Base-by-base conservation (phyloP, 2,329 filamentous ascomycete genomes). In the Fusarium tuaranense region DNA sequence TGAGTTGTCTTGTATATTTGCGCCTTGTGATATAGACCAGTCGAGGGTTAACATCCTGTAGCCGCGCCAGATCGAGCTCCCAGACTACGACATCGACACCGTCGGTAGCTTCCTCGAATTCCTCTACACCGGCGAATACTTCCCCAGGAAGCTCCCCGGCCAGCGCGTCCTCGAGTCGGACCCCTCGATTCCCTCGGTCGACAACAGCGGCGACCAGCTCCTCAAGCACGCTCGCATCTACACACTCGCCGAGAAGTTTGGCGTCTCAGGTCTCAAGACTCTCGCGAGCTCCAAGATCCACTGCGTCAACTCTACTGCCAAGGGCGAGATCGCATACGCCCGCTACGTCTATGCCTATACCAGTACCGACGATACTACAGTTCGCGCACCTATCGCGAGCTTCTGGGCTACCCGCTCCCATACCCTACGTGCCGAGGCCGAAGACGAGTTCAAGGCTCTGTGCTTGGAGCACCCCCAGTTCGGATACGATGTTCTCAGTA, bases 381-480 rank as follows among this genome's bases (percentile, higher is more conserved):
- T 78, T 18, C 75, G 76, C 38, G 76, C 76, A 4, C 76, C 76
- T 10, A 69, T 78, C 59, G 76, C 76, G 34, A 78, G 76, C 59
- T 78, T 78, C 69, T 78, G 76, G 76, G 76, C 76, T 2, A 78
- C 76, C 18, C 76, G 79, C 36, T 84, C 76, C 12, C 95, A 97
- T 84, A 92, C 94, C 14, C 86, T 98, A 73, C 92, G 95, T 20
- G 89, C 95, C 83, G 94, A 97, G 83, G 94, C 95, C 41, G 94
- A 97, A 83, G 89, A 90, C 8, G 94, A 97, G 84, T 98, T 98
- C 89, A 91, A 92, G 82, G 83, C 88, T 55, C 90, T 98, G 83
- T 98, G 95, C 85, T 85, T 98, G 81, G 94, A 98, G 84, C 95
- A 92, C 81, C 95, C 95, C 20, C 93, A 97, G 81, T 98, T 98